Percentiles rank a stretch among this genome's conserved stretches.
Evolutionary conservation across 805 yeast species (phyloP).

Genomic region (Clavispora fructus): DNA sequence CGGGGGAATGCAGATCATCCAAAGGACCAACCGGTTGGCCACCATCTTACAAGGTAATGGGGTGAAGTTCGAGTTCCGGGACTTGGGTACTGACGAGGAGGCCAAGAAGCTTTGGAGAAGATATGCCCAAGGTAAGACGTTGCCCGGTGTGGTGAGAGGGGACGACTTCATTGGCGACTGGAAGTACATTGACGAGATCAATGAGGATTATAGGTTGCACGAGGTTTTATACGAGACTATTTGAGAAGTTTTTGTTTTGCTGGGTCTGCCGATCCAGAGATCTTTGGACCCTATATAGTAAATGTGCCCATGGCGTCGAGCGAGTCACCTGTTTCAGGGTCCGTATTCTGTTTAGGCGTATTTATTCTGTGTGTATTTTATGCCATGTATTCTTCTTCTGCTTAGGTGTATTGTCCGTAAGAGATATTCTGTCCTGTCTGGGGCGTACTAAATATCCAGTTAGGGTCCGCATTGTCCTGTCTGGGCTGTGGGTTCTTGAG

Average conservation of each 20-base stretch:
- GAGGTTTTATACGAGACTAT: conserved; percentile 62
- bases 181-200: conserved; percentile 81
- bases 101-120: conserved; percentile 84
- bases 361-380: too few species aligned
- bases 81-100: conserved; percentile 80
- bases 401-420: too few species aligned
- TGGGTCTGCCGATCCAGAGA: too few species aligned
- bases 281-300: background rate
- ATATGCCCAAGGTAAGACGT: conserved; percentile 60
- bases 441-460: too few species aligned
- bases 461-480: too few species aligned
- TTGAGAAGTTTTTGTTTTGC: conserved; percentile 13
- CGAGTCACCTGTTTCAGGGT: too few species aligned
- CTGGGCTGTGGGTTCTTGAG: too few species aligned
- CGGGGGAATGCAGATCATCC: conserved; percentile 76
- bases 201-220: conserved; percentile 66
- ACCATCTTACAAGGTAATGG: conserved; percentile 74
- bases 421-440: too few species aligned
- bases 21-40: conserved; percentile 69
- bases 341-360: too few species aligned
- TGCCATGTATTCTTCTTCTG: too few species aligned
- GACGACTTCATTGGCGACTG: conserved; percentile 82
- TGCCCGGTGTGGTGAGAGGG: conserved; percentile 82
- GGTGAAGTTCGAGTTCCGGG: conserved; percentile 62
- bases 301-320: too few species aligned